phyloP scores from a whole-genome alignment of 2,329 filamentous ascomycete species.

The Trichophyton verrucosum region DNA sequence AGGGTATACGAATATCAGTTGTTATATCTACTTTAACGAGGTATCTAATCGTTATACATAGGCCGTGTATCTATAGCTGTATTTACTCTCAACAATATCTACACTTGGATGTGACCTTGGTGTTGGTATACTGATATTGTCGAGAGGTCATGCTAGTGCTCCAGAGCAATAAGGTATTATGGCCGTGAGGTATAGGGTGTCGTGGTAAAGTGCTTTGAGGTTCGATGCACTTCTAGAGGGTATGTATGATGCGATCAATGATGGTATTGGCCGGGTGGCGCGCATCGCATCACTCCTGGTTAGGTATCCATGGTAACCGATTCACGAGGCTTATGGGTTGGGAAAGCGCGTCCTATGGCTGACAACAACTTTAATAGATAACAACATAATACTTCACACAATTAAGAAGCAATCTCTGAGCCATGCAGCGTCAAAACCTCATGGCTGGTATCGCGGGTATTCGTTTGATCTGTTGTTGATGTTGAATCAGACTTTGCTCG shows the following conservation, averaged over 20 bases:
- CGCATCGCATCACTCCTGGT: background rate
- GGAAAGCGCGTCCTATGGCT: background rate
- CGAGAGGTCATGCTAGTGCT: background rate
- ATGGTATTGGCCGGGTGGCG: background rate
- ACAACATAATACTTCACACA: background rate
- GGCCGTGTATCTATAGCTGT: background rate
- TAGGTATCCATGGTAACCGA: background rate
- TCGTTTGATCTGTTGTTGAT: background rate
- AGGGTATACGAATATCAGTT: background rate
- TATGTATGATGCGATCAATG: background rate
- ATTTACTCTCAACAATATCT: background rate
- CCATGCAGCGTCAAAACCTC: background rate
- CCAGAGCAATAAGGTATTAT: background rate
- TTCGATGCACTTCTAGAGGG: background rate
- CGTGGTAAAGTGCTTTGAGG: background rate
- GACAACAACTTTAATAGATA: too few relatives aligned
- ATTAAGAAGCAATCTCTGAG: background rate
- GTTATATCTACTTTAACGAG: background rate
- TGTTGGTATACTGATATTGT: background rate
- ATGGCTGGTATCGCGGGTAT: background rate
- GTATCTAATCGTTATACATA: background rate
- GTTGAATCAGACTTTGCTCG: background rate
- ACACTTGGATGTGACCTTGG: background rate
- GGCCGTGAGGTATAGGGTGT: too few relatives aligned
- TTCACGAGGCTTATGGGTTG: background rate